phyloP scores from a whole-genome alignment of 345 rosid species.

The Aquilaria malaccensis region DNA sequence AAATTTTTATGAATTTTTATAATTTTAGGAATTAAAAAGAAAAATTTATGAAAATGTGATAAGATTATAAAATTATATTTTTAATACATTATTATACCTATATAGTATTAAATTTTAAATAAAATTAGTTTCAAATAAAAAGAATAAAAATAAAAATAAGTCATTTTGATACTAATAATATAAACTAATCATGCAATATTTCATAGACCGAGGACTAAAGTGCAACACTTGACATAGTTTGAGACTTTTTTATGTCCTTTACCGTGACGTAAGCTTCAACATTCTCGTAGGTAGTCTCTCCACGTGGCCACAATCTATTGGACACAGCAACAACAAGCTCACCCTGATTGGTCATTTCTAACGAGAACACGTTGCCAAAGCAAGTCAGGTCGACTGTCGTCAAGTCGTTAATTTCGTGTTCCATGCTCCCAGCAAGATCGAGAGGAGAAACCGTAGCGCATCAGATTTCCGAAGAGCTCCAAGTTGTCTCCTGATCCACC shows the following conservation, averaged over 20 bases:
- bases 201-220: neutral
- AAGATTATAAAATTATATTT: too few relatives aligned
- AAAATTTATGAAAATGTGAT: too few relatives aligned
- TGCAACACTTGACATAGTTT: neutral
- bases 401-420: slow-evolving; percentile 2
- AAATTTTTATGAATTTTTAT: too few relatives aligned
- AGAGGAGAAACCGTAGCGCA: neutral
- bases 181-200: neutral
- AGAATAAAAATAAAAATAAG: too few relatives aligned
- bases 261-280: neutral
- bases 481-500: slow-evolving; percentile 35
- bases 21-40: too few relatives aligned
- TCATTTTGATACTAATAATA: too few relatives aligned
- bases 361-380: slow-evolving; percentile 2
- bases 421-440: neutral
- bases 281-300: neutral
- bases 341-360: slow-evolving; percentile 6
- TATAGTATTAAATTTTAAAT: neutral
- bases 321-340: neutral
- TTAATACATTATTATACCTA: too few relatives aligned
- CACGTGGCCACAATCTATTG: neutral
- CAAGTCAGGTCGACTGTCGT: neutral
- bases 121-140: neutral
- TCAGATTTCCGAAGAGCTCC: slow-evolving; percentile 23
- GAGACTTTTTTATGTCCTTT: too few relatives aligned